Evolutionary conservation across 2,329 filamentous ascomycete genomes (phyloP).

Genomic region (Didymella exigua): DNA sequence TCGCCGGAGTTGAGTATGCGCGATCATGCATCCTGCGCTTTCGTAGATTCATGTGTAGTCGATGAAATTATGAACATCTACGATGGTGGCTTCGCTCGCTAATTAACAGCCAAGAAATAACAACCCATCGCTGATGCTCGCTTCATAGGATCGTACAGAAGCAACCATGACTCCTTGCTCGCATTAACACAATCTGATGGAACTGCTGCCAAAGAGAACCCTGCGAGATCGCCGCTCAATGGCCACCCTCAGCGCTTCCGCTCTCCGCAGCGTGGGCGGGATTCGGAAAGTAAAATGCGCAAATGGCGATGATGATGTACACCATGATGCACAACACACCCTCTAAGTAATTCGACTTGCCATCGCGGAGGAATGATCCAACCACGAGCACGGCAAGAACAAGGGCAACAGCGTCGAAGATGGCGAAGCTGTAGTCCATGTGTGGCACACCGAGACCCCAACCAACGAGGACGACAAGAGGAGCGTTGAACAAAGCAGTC

Average conservation of each 20-base stretch:
- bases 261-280: constrained; percentile 36
- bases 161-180: not conserved
- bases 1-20: too few relatives aligned
- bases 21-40: too few relatives aligned
- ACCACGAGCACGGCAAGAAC: constrained; percentile 85
- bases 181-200: not conserved
- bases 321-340: constrained; percentile 77
- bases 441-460: constrained; percentile 70
- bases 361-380: constrained; percentile 84
- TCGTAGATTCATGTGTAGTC: too few relatives aligned
- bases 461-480: constrained; percentile 79
- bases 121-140: constrained; percentile 11
- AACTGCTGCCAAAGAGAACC: too few relatives aligned
- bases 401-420: constrained; percentile 83
- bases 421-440: constrained; percentile 83
- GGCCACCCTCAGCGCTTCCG: constrained; percentile 24
- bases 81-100: constrained; percentile 23
- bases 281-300: constrained; percentile 66
- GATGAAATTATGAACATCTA: not conserved
- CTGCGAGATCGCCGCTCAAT: not conserved
- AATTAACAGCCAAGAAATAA: constrained; percentile 5
- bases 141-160: not conserved
- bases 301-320: constrained; percentile 67
- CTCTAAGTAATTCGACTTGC: constrained; percentile 90
- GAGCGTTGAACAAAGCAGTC: constrained; percentile 86